phyloP scores from a whole-genome alignment of 495 filamentous ascomycete genomes.

The Penicillium maclennaniae region DNA sequence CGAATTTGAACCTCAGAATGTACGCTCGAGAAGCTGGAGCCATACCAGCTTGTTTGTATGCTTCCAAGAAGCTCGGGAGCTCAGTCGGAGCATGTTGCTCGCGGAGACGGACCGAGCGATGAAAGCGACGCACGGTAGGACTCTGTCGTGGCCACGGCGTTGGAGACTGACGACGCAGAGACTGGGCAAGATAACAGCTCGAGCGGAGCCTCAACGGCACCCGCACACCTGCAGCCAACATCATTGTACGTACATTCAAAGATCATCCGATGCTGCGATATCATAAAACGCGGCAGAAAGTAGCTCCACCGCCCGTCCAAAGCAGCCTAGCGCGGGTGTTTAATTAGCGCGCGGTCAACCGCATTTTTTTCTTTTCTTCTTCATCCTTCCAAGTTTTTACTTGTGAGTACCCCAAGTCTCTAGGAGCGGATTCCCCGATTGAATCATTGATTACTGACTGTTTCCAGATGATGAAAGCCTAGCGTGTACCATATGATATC shows the following conservation, averaged over 20 bases:
- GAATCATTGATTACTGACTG: slow-evolving; percentile 39
- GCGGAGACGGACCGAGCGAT: slow-evolving; percentile 20
- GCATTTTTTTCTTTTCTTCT: slow-evolving; percentile 54
- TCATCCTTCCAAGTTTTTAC: slow-evolving; percentile 97
- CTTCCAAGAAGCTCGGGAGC: slow-evolving; percentile 33
- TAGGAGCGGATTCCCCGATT: neutral
- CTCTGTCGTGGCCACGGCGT: slow-evolving; percentile 12
- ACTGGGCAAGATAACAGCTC: slow-evolving; percentile 34
- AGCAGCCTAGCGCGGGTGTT: slow-evolving; percentile 24
- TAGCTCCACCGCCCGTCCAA: slow-evolving; percentile 19
- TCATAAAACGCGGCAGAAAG: slow-evolving; percentile 21
- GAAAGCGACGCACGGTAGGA: slow-evolving; percentile 22
- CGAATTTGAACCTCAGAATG: neutral
- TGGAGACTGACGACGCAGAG: slow-evolving; percentile 17
- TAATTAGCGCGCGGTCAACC: slow-evolving; percentile 20
- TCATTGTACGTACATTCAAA: neutral
- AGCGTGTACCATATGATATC: slow-evolving; percentile 84
- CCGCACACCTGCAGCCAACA: slow-evolving; percentile 5
- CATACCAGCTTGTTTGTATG: slow-evolving; percentile 50
- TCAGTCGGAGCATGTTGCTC: slow-evolving; percentile 19
- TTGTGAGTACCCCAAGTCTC: slow-evolving; percentile 57
- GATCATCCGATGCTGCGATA: slow-evolving; percentile 11
- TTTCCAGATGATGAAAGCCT: slow-evolving; percentile 97
- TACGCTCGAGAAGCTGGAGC: neutral
- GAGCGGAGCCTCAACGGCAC: slow-evolving; percentile 17